Evolutionary conservation across 1,139 yeast species (phyloP).

Genomic region (Kodamaea sp.): DNA sequence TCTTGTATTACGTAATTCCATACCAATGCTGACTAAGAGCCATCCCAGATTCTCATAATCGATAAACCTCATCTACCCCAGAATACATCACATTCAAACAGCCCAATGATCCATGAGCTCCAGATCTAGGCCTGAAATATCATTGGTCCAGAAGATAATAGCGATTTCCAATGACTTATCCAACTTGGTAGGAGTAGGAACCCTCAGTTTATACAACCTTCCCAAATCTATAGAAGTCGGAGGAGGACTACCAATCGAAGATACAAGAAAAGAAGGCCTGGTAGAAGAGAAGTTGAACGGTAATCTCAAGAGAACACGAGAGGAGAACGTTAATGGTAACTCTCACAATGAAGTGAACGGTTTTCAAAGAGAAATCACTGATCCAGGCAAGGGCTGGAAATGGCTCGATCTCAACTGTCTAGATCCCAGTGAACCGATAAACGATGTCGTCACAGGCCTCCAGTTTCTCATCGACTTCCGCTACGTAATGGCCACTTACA

Average conservation of each 20-base stretch:
- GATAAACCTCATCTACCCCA: too few species aligned
- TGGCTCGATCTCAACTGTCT: conserved; percentile 45
- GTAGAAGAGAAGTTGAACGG: not conserved
- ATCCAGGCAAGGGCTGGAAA: conserved; percentile 36
- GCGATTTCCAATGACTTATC: conserved; percentile 40
- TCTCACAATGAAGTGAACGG: not conserved
- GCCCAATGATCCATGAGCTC: too few species aligned
- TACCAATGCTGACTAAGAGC: too few species aligned
- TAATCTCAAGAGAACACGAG: not conserved
- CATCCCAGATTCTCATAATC: too few species aligned
- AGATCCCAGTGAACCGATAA: not conserved
- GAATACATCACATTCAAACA: too few species aligned
- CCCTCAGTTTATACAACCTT: conserved; percentile 39
- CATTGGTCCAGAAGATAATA: not conserved
- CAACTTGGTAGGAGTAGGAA: conserved; percentile 49
- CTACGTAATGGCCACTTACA: conserved; percentile 47
- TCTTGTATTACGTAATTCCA: too few species aligned
- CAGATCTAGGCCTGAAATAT: too few species aligned
- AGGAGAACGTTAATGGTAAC: not conserved
- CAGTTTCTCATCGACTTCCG: conserved; percentile 40
- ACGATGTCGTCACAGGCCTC: conserved; percentile 30
- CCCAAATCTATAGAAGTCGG: conserved; percentile 33
- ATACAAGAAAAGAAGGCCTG: not conserved
- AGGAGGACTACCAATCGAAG: conserved; percentile 13
- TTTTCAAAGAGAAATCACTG: not conserved